Evolutionary conservation across 164 flowering plant species (phyloP), one percentile per base, ranked within the genome.

Genomic region (Chloranthus sessilifolius): DNA sequence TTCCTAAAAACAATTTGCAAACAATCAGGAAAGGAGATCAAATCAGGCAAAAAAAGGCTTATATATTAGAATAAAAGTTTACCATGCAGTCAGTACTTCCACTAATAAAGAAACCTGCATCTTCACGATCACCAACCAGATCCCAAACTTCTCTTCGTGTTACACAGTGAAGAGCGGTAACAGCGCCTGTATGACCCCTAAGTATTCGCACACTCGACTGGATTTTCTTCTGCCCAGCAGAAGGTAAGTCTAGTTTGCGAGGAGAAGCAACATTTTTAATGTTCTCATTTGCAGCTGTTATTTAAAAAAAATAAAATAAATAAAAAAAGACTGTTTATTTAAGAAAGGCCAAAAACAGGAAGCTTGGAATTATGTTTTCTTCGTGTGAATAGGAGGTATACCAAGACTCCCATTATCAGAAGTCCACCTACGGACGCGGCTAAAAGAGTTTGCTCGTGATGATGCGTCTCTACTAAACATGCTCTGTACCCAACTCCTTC

Each of bases 61-160:
- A n/a, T n/a, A n/a, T n/a, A n/a, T n/a, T n/a, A n/a, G n/a, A n/a
- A n/a, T n/a, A 28, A 3, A 47, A 36, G n/a, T 53, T 59, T 76
- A 92, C 99, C 71, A 51, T 63, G 72, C 97, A 86, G 60, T 94
- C 99, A 16, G 97, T 85, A 70, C 99, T 83, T 58, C 99, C 97
- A 71, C 99, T 94, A 9, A 94, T 87, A 49, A 89, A 89, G 63
- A 86, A 85, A 3, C 99, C 97, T 20, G 99, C 97, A 80, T 89
- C 99, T 69, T 94, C 99, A 70, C 99, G 99, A 56, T 94, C 99
- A 65, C 95, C 99, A 39, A 89, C 81, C 55, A 94, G 71, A 67
- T 94, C 99, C 97, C 99, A 94, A 14, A 94, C 99, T 67, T 94
- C 99, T 65, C 95, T 82, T 67, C 78, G 84, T 25, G 97, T 86